phyloP scores from a whole-genome alignment of 1,284 basidiomycete genomes.

The Phaffia rhodozyma region DNA sequence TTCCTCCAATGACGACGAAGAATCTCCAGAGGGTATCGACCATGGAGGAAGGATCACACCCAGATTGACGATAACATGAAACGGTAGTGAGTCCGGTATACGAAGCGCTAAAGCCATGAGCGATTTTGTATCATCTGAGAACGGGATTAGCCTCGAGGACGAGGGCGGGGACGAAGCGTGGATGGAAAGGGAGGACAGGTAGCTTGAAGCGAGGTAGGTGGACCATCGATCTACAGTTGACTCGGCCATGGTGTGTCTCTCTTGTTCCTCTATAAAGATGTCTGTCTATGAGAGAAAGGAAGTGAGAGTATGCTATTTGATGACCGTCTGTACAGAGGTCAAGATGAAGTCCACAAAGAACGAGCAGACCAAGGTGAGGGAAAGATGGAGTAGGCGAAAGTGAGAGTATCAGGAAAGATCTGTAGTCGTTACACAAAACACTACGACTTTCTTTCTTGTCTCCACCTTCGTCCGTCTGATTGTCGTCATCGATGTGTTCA shows the following conservation, averaged over 20 bases:
- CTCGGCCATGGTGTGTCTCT: not conserved
- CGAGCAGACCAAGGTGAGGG: too few species aligned
- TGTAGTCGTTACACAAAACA: too few species aligned
- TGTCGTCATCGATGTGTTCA: too few species aligned
- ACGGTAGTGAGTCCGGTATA: not conserved
- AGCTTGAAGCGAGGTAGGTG: not conserved
- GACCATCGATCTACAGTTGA: not conserved
- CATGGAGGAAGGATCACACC: not conserved
- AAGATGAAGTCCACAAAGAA: too few species aligned
- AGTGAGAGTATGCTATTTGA: too few species aligned
- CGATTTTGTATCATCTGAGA: not conserved
- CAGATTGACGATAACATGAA: not conserved
- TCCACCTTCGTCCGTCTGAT: too few species aligned
- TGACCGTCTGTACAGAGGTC: too few species aligned
- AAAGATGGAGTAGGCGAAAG: too few species aligned
- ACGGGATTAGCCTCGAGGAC: not conserved
- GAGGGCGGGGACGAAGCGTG: not conserved
- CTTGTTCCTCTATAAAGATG: not conserved
- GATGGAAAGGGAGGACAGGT: constrained; percentile 1
- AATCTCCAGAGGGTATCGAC: not conserved
- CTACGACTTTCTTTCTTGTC: too few species aligned
- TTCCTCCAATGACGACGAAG: not conserved
- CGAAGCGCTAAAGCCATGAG: not conserved
- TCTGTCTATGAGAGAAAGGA: too few species aligned
- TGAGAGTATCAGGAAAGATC: too few species aligned